These are phyloP conservation scores for Lachnellula hyalina DNA, from an alignment of 2,329 filamentous ascomycete genomes.

Conservation along the genomic window DNA sequence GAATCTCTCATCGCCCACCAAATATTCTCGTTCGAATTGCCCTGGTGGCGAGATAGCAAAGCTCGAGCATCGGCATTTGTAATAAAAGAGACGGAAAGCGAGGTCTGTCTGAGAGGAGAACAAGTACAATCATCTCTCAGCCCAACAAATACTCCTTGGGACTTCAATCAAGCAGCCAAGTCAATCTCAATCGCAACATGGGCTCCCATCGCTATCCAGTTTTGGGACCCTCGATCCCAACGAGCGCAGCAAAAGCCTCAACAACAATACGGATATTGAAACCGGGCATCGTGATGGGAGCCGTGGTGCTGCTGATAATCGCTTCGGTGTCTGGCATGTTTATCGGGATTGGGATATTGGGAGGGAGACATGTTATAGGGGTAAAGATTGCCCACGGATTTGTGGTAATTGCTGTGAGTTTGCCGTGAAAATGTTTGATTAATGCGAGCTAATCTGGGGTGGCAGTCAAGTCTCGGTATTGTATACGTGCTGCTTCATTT, in stretches of 20 bases:
- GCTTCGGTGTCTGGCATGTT: constrained; percentile 10
- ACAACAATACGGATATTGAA: constrained; percentile 15
- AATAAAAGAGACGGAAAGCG: constrained; percentile 13
- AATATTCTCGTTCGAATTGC: background rate
- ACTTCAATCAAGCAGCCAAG: background rate
- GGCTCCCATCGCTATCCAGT: constrained; percentile 4
- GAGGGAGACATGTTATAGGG: constrained; percentile 9
- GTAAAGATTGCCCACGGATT: constrained; percentile 13
- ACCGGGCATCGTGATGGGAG: constrained; percentile 15
- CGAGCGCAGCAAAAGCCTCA: constrained; percentile 4
- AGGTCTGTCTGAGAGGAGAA: constrained; percentile 9
- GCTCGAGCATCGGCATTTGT: constrained; percentile 9
- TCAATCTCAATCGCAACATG: background rate
- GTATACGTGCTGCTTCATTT: constrained; percentile 21
- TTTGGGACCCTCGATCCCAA: constrained; percentile 9
- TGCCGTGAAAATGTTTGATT: background rate
- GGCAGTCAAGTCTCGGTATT: constrained; percentile 19
- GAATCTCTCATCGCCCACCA: background rate
- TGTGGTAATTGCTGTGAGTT: constrained; percentile 21
- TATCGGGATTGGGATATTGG: constrained; percentile 9
- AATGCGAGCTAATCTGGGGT: background rate
- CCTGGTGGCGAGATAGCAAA: background rate
- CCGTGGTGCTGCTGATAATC: constrained; percentile 11
- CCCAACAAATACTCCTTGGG: background rate
- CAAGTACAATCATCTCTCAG: background rate